Base-by-base conservation (phyloP, 2,329 filamentous ascomycete species). In the Verticillium longisporum region DNA sequence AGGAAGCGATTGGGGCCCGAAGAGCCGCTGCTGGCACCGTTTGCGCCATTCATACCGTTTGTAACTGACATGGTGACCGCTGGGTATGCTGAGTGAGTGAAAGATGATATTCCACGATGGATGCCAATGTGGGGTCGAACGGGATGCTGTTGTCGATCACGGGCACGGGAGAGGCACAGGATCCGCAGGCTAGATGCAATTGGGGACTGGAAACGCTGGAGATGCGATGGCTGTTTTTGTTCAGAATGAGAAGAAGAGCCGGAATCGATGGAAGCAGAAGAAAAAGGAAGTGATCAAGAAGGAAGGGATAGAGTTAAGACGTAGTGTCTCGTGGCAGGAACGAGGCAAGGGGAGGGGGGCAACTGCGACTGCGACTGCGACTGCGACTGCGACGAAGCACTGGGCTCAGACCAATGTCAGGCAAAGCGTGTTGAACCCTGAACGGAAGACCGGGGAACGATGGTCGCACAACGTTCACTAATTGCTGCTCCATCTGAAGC, bases 1-100 rank as follows among this genome's bases (percentile, higher is more conserved):
- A 89, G 80, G 72, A 83, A 88, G 66, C 79, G 77, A 67, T 75
- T 72, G 55, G 68, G 61, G 26, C 60, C 61, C 57, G 64, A 57
- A 45, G 70, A 67, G 50, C 64, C 66, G 66, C 64, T 66, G 66
- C 70, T 72, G 61, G 69, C 62, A n/a, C n/a, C n/a, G n/a, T n/a
- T n/a, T n/a, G n/a, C n/a, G n/a, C n/a, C n/a, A n/a, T n/a, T n/a
- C n/a, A n/a, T n/a, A 54, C 60, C 13, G 45, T 34, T 60, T 14
- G 21, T 55, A 4, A 38, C 18, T 55, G 50, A 36, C 53, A 56
- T 60, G 38, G 11, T 37, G 55, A 11, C 53, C 15, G 45, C 53
- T 21, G n/a, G 37, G 2, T n/a, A 34, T 41, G 33, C 9, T 36
- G 55, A 45, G 45, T 3, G 26, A 26, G 26, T 26, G 26, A 26